phyloP scores from a whole-genome alignment of 1,284 basidiomycete species.

The Rhodotorula sp. region DNA sequence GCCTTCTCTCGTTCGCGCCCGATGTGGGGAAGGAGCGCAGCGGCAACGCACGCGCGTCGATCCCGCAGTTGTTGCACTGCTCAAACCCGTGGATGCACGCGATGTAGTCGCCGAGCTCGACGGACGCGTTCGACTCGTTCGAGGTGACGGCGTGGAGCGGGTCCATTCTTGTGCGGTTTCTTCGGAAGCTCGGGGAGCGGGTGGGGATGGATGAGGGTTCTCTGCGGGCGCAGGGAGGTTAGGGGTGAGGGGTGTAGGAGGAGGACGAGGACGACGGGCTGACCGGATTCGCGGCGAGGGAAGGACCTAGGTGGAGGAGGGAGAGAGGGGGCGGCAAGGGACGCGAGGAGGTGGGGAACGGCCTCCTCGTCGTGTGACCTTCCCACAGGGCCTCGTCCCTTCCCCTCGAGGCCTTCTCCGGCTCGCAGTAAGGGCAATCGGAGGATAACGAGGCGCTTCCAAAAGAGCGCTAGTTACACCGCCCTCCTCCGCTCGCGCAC shows the following conservation, averaged over 20 bases:
- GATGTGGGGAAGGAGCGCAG: neutral
- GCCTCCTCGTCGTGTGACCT: neutral
- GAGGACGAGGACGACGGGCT: no score
- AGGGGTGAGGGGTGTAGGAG: neutral
- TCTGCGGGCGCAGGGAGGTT: neutral
- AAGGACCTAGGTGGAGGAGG: neutral
- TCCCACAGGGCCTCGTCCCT: neutral
- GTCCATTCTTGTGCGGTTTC: conserved; percentile 3
- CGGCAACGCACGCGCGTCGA: conserved; percentile 18
- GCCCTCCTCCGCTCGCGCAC: neutral
- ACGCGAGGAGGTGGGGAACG: conserved; percentile 9
- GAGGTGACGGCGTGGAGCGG: conserved; percentile 26
- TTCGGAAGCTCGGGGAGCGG: neutral
- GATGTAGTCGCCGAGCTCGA: conserved; percentile 34
- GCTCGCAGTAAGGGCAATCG: no score
- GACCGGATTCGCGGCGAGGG: no score
- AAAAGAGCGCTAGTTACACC: neutral
- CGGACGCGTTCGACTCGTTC: conserved; percentile 23
- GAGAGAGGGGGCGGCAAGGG: neutral
- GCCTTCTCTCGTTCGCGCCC: no score
- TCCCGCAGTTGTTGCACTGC: conserved; percentile 16
- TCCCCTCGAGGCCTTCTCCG: no score
- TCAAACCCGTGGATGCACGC: conserved; percentile 30
- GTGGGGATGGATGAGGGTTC: neutral
- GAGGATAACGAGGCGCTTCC: no score